Percentiles rank a stretch among this genome's conserved stretches.
These are phyloP conservation scores for Malassezia brasiliensis DNA, from an alignment of 1,284 basidiomycete species.

Conservation along the genomic window DNA sequence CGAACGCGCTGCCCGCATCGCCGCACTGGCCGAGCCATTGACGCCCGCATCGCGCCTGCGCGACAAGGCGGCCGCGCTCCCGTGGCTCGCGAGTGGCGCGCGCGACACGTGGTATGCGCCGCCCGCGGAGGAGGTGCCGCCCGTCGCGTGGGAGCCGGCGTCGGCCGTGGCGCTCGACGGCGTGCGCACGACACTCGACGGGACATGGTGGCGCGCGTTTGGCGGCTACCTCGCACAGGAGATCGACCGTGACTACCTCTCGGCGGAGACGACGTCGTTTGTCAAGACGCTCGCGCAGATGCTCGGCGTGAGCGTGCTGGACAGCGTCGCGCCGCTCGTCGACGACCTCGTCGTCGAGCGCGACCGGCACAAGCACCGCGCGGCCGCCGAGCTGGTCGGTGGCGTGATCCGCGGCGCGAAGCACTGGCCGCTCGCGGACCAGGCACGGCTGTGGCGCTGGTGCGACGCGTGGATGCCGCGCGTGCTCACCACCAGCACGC, in stretches of 20 bases:
- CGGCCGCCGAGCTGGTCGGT: slow-evolving; percentile 72
- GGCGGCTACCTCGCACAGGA: slow-evolving; percentile 41
- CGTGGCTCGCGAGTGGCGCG: slow-evolving; percentile 75
- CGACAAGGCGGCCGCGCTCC: slow-evolving; percentile 66
- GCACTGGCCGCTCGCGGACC: slow-evolving; percentile 67
- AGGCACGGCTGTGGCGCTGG: slow-evolving; percentile 70
- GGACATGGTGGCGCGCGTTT: slow-evolving; percentile 57
- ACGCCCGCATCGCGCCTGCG: slow-evolving; percentile 53
- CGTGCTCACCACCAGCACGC: slow-evolving; percentile 58
- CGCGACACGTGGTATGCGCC: slow-evolving; percentile 62
- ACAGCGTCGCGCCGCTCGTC: slow-evolving; percentile 49
- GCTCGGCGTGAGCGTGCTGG: slow-evolving; percentile 55
- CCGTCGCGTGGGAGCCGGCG: slow-evolving; percentile 18
- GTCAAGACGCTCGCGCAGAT: slow-evolving; percentile 54
- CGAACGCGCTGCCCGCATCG: slow-evolving; percentile 51
- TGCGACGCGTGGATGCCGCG: slow-evolving; percentile 59
- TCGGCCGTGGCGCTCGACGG: slow-evolving; percentile 59
- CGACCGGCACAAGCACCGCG: slow-evolving; percentile 85
- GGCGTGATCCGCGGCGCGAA: slow-evolving; percentile 69
- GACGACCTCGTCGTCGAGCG: slow-evolving; percentile 56
- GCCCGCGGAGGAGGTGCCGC: slow-evolving; percentile 41
- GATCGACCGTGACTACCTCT: slow-evolving; percentile 39
- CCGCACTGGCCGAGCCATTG: slow-evolving; percentile 49
- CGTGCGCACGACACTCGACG: slow-evolving; percentile 55
- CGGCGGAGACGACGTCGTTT: slow-evolving; percentile 50